Base-by-base conservation (phyloP, 352 stramenopile genomes). In the Elongisporangium prolatum region DNA sequence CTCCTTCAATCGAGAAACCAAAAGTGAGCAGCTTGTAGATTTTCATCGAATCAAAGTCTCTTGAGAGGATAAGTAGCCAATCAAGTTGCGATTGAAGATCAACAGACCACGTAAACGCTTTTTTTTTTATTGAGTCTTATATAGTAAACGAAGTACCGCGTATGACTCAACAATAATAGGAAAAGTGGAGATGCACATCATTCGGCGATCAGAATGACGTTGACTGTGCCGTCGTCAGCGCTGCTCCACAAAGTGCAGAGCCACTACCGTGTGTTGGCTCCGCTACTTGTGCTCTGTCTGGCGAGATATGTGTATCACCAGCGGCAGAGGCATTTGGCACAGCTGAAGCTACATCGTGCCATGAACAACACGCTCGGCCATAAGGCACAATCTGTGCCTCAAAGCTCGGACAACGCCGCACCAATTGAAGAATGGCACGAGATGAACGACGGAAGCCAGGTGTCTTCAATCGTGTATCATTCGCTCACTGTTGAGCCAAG, bases 381-480 rank as follows among this genome's bases (percentile, higher is more conserved):
- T 21, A 54, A 56, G 24, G 37, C 50, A 22, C 50, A 63, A 47
- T 44, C 37, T 16, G 57, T 59, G 50, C 57, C 48, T 14, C 21
- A 47, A 44, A 38, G 52, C 34, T n/a, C 48, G 10, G 50, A 59
- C 20, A 22, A 38, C 20, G 18, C 40, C 5, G 16, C 28, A 21
- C 74, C 72, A 3, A 54, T 62, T 0, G 75, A 86, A 38, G 74
- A 88, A 56, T 89, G 79, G 79, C 55, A 76, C 51, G 61, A 84
- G 22, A 62, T 86, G 24, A 50, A 55, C 2, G 72, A 85, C 51
- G 75, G 74, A n/a, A 65, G 61, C 9, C 64, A 74, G 50, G 62
- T 63, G 6, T 63, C 67, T 47, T 89, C 79, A 56, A 59, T 89
- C 28, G 79, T 80, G 37, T 85, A 76, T 51, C 74, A 80, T 21